phyloP scores from a whole-genome alignment of 2,329 filamentous ascomycete species.

The Penicillium fuscoglaucum region DNA sequence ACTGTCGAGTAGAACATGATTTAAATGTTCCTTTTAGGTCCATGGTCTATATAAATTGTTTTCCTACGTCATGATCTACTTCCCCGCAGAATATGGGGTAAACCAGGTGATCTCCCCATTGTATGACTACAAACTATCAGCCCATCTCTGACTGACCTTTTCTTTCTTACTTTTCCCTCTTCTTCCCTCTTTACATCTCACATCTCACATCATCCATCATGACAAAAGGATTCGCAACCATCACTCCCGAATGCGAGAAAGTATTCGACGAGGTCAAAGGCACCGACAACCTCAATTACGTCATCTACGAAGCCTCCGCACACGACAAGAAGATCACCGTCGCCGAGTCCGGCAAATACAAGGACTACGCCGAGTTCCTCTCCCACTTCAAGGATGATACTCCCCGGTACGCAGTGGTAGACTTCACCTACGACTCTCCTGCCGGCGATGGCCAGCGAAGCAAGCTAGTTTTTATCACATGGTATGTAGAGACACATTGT shows the following conservation, averaged over 20 bases:
- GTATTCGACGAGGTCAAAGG: conserved; percentile 23
- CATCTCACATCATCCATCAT: conserved; percentile 8
- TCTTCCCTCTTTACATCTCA: neutral
- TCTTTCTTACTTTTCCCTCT: neutral
- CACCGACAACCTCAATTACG: conserved; percentile 20
- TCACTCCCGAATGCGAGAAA: conserved; percentile 20
- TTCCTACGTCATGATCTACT: neutral
- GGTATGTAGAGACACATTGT: conserved; percentile 13
- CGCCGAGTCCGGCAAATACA: conserved; percentile 19
- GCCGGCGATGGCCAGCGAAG: conserved; percentile 16
- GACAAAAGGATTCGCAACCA: conserved; percentile 22
- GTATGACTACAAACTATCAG: conserved; percentile 2
- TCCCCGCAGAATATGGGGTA: conserved; percentile 2
- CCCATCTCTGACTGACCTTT: neutral
- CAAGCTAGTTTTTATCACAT: conserved; percentile 24
- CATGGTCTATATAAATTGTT: neutral
- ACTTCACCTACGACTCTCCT: conserved; percentile 20
- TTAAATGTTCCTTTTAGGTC: too few relatives aligned
- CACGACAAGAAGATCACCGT: conserved; percentile 24
- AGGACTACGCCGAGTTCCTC: conserved; percentile 18
- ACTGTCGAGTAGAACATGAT: too few relatives aligned
- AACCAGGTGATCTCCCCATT: neutral
- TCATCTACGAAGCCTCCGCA: conserved; percentile 21
- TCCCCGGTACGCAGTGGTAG: conserved; percentile 19
- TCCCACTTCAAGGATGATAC: conserved; percentile 17